These are phyloP conservation scores for Xylaria sp. DNA, from an alignment of 2,329 filamentous ascomycete genomes.

Conservation along the genomic window DNA sequence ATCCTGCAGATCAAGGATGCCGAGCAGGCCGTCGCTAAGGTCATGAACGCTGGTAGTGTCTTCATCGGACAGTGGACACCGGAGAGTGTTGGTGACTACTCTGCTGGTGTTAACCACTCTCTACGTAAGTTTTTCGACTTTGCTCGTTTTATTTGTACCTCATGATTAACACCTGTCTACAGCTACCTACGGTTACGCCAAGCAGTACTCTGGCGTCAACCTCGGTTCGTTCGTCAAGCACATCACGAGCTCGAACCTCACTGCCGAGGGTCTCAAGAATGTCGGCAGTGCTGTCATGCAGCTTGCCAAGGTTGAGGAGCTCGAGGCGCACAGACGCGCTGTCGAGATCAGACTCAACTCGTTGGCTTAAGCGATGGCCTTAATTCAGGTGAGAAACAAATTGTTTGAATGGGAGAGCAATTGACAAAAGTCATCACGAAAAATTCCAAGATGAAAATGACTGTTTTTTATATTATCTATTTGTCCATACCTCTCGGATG, in stretches of 20 bases:
- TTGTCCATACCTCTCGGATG: too few species aligned
- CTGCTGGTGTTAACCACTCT: slow-evolving; percentile 94
- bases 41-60: slow-evolving; percentile 91
- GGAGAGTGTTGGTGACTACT: slow-evolving; percentile 96
- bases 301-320: slow-evolving; percentile 85
- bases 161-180: slow-evolving; percentile 11
- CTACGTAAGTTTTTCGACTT: slow-evolving; percentile 66
- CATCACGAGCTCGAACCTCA: slow-evolving; percentile 91
- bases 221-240: slow-evolving; percentile 95
- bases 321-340: slow-evolving; percentile 88
- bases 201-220: slow-evolving; percentile 97
- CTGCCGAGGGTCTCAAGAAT: slow-evolving; percentile 75
- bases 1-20: slow-evolving; percentile 85
- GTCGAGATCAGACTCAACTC: slow-evolving; percentile 76
- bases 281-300: slow-evolving; percentile 91
- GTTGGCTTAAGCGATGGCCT: slow-evolving; percentile 1
- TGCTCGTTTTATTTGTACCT: neutral
- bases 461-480: neutral
- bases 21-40: slow-evolving; percentile 65
- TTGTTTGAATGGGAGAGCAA: too few species aligned
- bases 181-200: slow-evolving; percentile 97
- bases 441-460: neutral
- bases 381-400: neutral
- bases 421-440: neutral
- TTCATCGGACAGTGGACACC: slow-evolving; percentile 96